phyloP scores from a whole-genome alignment of 768 basidiomycete species.

The Macrolepiota albuminosa region DNA sequence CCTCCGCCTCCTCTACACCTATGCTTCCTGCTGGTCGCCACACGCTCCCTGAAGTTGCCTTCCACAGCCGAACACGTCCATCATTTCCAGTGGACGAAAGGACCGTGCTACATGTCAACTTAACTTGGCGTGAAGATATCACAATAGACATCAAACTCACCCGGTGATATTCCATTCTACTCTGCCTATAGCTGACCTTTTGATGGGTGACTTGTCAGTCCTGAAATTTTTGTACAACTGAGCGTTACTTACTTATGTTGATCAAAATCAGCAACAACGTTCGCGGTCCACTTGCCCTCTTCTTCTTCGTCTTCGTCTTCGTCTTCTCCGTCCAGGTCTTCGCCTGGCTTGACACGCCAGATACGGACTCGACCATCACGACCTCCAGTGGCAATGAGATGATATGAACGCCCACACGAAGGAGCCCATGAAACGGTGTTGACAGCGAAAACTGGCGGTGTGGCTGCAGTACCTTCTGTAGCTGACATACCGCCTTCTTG shows the following conservation, averaged over 20 bases:
- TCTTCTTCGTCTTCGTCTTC: constrained; percentile 30
- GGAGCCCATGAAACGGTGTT: constrained; percentile 92
- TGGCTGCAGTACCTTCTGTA: constrained; percentile 25
- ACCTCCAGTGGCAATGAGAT: constrained; percentile 87
- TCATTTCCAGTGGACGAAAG: constrained; percentile 83
- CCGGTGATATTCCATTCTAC: constrained; percentile 96
- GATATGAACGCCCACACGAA: constrained; percentile 89
- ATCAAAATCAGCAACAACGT: constrained; percentile 80
- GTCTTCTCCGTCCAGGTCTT: constrained; percentile 34
- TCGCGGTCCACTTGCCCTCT: constrained; percentile 66
- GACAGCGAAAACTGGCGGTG: constrained; percentile 53
- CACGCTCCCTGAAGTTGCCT: constrained; percentile 76
- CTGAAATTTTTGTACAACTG: background rate
- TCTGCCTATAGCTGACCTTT: constrained; percentile 67
- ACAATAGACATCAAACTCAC: constrained; percentile 30
- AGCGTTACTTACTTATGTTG: constrained; percentile 60
- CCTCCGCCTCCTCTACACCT: constrained; percentile 68
- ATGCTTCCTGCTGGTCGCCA: constrained; percentile 83
- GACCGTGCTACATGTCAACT: constrained; percentile 52
- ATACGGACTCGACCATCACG: constrained; percentile 88
- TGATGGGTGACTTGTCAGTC: background rate
- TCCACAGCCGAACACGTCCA: constrained; percentile 80
- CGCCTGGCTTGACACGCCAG: constrained; percentile 73
- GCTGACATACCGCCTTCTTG: constrained; percentile 18
- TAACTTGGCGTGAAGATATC: background rate